Evolutionary conservation across 805 yeast genomes (phyloP), one percentile per base, ranked within the genome.

Genomic region (Yarrowia deformans): DNA sequence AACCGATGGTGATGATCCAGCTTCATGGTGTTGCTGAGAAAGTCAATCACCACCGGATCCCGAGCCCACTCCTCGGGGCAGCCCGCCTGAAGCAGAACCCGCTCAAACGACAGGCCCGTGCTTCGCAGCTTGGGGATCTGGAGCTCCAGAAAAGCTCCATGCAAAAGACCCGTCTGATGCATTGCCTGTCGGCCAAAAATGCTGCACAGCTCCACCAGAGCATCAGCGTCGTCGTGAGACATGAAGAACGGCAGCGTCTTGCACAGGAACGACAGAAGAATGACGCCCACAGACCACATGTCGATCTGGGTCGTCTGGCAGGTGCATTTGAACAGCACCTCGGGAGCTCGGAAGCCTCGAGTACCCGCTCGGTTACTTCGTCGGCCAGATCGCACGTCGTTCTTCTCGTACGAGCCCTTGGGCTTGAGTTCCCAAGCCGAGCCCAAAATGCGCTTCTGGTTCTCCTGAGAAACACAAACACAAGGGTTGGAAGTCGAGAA

Each of bases 291-390:
- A 0, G 97, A 89, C 98, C 98, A 93, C 9, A 91, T 85, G 77
- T 93, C 98, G 54, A 93, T 86, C 76, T 89, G 90, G 7, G 90
- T 85, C 3, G 90, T 84, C 79, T 93, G 98, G 70, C 90, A 87
- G 1, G 90, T 85, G 78, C 98, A 93, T 76, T 91, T 92, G 79
- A 92, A 84, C 68, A 93, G 80, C 4, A 93, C 97, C 76, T 93
- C 98, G 0, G 97, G 97, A 0, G 98, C 97, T 73, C 98, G 83
- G 75, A 93, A 93, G 0, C 98, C 98, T 73, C 98, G 83, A 0
- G 98, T 93, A 9, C 98, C 98, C 18, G 99, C 99, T 74, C 99
- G 87, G 75, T 95, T 95, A 0, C 98, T 98, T 69, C 99, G 84
- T 74, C 97, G 84, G 1, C 95, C 91, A 0, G 96, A 90, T 73